Base-by-base conservation (phyloP, 495 filamentous ascomycete species). In the Penicillium paradoxum region DNA sequence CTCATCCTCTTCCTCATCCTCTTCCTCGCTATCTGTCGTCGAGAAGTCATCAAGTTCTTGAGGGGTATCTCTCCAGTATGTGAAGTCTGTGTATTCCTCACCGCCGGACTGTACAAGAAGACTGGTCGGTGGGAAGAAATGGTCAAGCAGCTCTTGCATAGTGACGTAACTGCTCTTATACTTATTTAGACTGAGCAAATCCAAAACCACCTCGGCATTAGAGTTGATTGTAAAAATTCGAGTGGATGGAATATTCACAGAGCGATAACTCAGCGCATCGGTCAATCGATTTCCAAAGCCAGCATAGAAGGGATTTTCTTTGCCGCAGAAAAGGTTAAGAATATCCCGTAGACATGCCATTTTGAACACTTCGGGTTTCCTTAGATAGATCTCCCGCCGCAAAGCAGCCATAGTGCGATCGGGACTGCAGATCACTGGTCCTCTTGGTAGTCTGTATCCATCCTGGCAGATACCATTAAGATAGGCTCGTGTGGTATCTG, bases 161-260 rank as follows among this genome's bases (percentile, higher is more conserved):
- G 88, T 89, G 48, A 95, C 89, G 67, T 99, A 99, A 65, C 88
- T 96, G 58, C 91, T 93, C 75, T 90, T 96, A 62, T 97, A 88
- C 60, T 91, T 95, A 67, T 93, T 97, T 34, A 98, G 78, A 55
- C 84, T 90, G 14, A 97, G 77, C 43, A 98, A 67, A 62, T 97
- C 92, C 41, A 97, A 70, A n/a, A 86, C 90, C 17, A 99, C 91
- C 59, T 99, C 95, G 1, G 93, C 91, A 65, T 97, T 95, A 42
- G 88, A 92, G 71, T 99, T 99, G 79, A 99, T 99, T 7, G 93
- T 99, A 65, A 99, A 99, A 51, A 99, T 99, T 19, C 95, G 79
- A 19, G 85, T 90, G 8, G 87, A 85, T 6, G 93, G 91, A 29
- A 99, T 96, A 61, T 93, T 95, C 44, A 99, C 93, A 5, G 87